Conservation (phyloP, 2,329 filamentous ascomycete species). For the Ceratocystiopsis sp. region DNA sequence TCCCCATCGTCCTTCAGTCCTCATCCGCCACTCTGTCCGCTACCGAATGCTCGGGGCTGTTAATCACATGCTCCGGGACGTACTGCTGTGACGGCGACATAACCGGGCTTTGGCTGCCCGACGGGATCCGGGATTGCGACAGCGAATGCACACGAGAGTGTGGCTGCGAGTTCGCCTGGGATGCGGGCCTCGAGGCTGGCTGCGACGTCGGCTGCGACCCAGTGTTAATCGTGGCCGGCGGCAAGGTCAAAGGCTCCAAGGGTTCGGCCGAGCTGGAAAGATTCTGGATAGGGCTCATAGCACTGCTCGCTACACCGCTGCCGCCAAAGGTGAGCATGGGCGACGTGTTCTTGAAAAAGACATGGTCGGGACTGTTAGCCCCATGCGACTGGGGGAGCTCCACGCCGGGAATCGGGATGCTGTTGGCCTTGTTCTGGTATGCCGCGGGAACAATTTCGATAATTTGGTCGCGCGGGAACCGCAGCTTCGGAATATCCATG, state of each 20-base stretch:
- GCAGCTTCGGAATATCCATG: constrained; percentile 78
- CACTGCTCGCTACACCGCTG: constrained; percentile 34
- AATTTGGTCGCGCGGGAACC: constrained; percentile 91
- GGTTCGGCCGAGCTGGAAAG: constrained; percentile 29
- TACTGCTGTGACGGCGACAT: constrained; percentile 10
- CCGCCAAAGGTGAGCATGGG: constrained; percentile 62
- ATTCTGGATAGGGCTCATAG: constrained; percentile 28
- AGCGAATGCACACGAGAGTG: constrained; percentile 5
- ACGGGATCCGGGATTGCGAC: constrained; percentile 1
- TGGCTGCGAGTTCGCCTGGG: constrained; percentile 3
- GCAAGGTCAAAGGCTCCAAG: constrained; percentile 14
- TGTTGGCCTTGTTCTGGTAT: constrained; percentile 90
- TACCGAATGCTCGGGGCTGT: constrained; percentile 31
- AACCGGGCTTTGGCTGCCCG: no score
- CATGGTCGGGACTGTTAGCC: constrained; percentile 8
- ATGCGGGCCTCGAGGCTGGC: background rate
- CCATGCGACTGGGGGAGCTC: constrained; percentile 16
- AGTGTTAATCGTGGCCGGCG: constrained; percentile 1
- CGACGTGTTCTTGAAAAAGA: constrained; percentile 45
- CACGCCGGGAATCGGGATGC: constrained; percentile 64
- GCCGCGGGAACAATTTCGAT: constrained; percentile 97
- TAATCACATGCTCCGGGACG: constrained; percentile 31
- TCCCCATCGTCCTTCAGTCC: constrained; percentile 17
- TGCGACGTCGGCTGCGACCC: background rate
- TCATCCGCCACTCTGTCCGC: constrained; percentile 36